Evolutionary conservation across 495 filamentous ascomycete species (phyloP).

Genomic region (Aspergillus wentii): DNA sequence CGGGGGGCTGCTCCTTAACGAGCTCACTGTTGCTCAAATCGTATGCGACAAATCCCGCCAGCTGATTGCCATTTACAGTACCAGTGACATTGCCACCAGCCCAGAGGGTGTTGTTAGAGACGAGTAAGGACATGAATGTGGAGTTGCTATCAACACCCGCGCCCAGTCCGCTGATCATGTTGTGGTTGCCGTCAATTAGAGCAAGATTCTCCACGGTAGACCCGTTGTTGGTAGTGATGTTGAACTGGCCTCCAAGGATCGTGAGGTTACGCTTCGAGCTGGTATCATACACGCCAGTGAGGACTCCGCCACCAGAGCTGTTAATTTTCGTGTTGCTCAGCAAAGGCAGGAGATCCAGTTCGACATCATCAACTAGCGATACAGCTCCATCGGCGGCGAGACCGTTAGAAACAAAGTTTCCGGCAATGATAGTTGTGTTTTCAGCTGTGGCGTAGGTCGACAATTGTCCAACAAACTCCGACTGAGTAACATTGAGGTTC

Average conservation of each 20-base stretch:
- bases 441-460: conserved; percentile 61
- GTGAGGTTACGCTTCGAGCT: conserved; percentile 70
- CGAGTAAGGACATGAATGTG: conserved; percentile 65
- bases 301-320: conserved; percentile 56
- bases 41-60: conserved; percentile 77
- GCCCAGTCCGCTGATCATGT: conserved; percentile 66
- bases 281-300: conserved; percentile 72
- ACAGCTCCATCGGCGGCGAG: conserved; percentile 66
- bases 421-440: conserved; percentile 65
- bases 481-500: conserved; percentile 63
- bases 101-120: conserved; percentile 66
- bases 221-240: conserved; percentile 62
- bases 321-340: conserved; percentile 59
- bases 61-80: conserved; percentile 49
- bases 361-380: conserved; percentile 47
- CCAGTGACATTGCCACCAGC: conserved; percentile 79
- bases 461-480: conserved; percentile 65
- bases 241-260: conserved; percentile 85
- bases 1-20: conserved; percentile 59
- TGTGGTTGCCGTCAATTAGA: conserved; percentile 60
- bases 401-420: conserved; percentile 67
- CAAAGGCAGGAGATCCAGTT: conserved; percentile 47
- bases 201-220: conserved; percentile 72
- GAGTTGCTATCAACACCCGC: conserved; percentile 64
- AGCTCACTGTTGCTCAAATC: conserved; percentile 61